Evolutionary conservation across 1,284 basidiomycete species (phyloP).

Genomic region (Microbotryomycetes sp.): DNA sequence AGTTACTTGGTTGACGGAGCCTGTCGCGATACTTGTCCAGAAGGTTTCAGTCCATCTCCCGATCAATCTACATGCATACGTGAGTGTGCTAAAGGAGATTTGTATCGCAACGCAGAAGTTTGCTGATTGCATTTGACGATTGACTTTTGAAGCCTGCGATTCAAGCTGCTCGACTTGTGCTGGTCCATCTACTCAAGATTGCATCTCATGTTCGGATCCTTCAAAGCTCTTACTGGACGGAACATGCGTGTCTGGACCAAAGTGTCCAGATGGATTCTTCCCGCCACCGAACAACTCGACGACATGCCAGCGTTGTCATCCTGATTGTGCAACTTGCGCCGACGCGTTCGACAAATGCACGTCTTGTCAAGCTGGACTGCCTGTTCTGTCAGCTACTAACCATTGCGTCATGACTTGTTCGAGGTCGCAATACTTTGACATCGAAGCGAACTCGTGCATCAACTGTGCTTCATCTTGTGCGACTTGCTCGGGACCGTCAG

Average conservation of each 20-base stretch:
- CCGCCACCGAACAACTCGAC: conserved; percentile 43
- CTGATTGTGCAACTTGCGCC: conserved; percentile 70
- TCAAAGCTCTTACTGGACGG: conserved; percentile 60
- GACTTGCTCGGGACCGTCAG: conserved; percentile 61
- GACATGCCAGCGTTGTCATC: conserved; percentile 64
- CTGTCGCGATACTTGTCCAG: conserved; percentile 62
- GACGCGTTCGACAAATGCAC: conserved; percentile 68
- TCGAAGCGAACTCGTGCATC: conserved; percentile 56
- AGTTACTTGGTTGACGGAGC: conserved; percentile 60
- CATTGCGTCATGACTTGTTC: conserved; percentile 68
- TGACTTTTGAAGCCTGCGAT: conserved; percentile 55
- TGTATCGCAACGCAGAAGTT: conserved; percentile 52
- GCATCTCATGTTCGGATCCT: conserved; percentile 57
- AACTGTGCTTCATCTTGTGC: conserved; percentile 59
- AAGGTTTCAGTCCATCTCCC: conserved; percentile 49
- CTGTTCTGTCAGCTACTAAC: conserved; percentile 58
- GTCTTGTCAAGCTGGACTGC: conserved; percentile 58
- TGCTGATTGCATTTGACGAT: conserved; percentile 9
- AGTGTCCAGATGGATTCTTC: conserved; percentile 65
- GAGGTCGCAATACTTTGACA: conserved; percentile 63
- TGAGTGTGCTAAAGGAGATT: conserved; percentile 55
- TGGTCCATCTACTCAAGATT: conserved; percentile 56
- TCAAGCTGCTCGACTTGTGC: conserved; percentile 64
- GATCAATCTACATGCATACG: conserved; percentile 43
- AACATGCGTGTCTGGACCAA: conserved; percentile 54